These are phyloP conservation scores for Xerocomus brunneocitrinus DNA, from an alignment of 768 basidiomycete species.

Conservation along the genomic window DNA sequence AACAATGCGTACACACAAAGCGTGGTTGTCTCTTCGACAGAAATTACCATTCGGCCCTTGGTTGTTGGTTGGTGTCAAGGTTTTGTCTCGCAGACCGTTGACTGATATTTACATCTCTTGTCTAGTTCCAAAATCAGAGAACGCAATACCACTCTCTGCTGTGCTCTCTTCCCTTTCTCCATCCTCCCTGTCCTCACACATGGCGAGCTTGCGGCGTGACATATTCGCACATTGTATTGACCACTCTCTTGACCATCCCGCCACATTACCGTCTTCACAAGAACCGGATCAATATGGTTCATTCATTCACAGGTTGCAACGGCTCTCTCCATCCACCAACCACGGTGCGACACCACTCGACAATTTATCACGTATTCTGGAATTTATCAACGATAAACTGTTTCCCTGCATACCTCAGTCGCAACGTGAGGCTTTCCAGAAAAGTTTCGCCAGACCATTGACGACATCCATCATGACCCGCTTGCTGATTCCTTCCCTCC, in stretches of 20 bases:
- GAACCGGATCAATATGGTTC: conserved; percentile 31
- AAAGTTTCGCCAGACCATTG: conserved; percentile 56
- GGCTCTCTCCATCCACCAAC: conserved; percentile 39
- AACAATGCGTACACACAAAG: conserved; percentile 62
- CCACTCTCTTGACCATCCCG: conserved; percentile 49
- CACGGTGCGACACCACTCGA: conserved; percentile 41
- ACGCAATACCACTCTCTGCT: conserved; percentile 45
- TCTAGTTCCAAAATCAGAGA: conserved; percentile 55
- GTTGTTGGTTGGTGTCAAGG: conserved; percentile 46
- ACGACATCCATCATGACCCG: conserved; percentile 58
- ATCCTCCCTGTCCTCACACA: conserved; percentile 48
- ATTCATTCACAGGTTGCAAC: conserved; percentile 44
- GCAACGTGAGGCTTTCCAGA: conserved; percentile 45
- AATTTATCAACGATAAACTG: conserved; percentile 59
- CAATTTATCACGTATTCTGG: conserved; percentile 52
- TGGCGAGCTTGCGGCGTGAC: conserved; percentile 63
- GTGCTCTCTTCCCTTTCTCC: conserved; percentile 58
- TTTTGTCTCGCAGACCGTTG: conserved; percentile 1
- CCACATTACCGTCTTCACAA: conserved; percentile 36
- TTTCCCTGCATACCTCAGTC: conserved; percentile 51
- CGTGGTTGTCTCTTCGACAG: conserved; percentile 46
- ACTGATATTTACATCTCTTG: conserved; percentile 1
- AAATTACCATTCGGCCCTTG: conserved; percentile 46
- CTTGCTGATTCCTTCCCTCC: conserved; percentile 66
- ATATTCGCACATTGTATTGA: conserved; percentile 57